phyloP scores from a whole-genome alignment of 805 yeast species.

The Helenozyma rhizophorensis region DNA sequence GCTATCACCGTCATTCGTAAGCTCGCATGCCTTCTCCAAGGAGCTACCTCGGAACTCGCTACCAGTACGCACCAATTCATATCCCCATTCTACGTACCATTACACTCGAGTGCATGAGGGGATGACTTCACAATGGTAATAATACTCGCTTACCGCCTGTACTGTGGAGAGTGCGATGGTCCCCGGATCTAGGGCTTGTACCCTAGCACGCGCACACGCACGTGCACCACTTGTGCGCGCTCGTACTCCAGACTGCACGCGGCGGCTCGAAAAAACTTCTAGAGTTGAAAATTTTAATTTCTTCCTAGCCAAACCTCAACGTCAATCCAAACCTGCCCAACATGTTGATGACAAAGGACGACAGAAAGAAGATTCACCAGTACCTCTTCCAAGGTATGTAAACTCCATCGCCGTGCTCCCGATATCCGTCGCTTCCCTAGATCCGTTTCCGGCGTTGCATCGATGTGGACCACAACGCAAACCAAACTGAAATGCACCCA shows the following conservation, averaged over 20 bases:
- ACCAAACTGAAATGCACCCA: neutral
- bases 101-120: too few species aligned
- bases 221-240: conserved; percentile 1
- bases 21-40: too few species aligned
- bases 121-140: too few species aligned
- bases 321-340: conserved; percentile 18
- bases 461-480: neutral
- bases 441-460: too few species aligned
- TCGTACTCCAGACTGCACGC: too few species aligned
- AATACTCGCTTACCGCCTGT: too few species aligned
- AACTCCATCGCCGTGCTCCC: conserved; percentile 1
- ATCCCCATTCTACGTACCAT: too few species aligned
- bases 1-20: too few species aligned
- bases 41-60: too few species aligned
- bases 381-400: conserved; percentile 97
- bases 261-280: conserved; percentile 15
- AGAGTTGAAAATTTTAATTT: conserved; percentile 10
- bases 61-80: too few species aligned
- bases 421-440: too few species aligned
- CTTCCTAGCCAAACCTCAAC: conserved; percentile 14
- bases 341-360: conserved; percentile 99
- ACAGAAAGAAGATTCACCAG: conserved; percentile 98
- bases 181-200: conserved; percentile 2
- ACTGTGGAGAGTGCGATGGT: too few species aligned
- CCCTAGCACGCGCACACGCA: conserved; percentile 1